These are phyloP conservation scores for Fagus crenata DNA, from an alignment of 306 rosid genomes.

Conservation along the genomic window DNA sequence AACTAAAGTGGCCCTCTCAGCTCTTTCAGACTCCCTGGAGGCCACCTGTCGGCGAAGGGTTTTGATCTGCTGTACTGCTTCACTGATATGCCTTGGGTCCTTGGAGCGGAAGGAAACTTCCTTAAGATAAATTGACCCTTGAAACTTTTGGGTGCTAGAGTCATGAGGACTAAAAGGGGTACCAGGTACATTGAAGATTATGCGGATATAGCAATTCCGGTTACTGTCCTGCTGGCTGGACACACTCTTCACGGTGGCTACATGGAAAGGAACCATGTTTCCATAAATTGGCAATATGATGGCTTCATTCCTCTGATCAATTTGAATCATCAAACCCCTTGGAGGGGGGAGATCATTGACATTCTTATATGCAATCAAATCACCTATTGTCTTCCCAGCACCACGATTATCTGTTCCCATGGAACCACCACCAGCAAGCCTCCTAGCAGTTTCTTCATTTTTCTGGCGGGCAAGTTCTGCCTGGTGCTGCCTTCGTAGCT, in stretches of 20 bases:
- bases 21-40: conserved; percentile 93
- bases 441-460: conserved; percentile 94
- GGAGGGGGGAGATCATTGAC: conserved; percentile 76
- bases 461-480: conserved; percentile 99
- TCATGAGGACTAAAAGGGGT: conserved; percentile 88
- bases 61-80: conserved; percentile 80
- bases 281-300: conserved; percentile 88
- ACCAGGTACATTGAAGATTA: conserved; percentile 85
- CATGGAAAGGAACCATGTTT: conserved; percentile 91
- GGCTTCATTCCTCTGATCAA: conserved; percentile 90
- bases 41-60: conserved; percentile 82
- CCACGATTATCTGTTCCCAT: conserved; percentile 63
- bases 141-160: conserved; percentile 62
- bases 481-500: conserved; percentile 91
- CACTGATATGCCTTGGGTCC: conserved; percentile 84
- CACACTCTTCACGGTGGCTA: conserved; percentile 80
- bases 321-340: conserved; percentile 83
- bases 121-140: conserved; percentile 78
- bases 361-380: conserved; percentile 78
- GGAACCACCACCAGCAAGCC: conserved; percentile 81
- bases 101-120: conserved; percentile 95
- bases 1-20: conserved; percentile 94
- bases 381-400: conserved; percentile 51
- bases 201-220: conserved; percentile 56
- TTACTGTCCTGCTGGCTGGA: conserved; percentile 70